Evolutionary conservation across 305 asterid genomes (phyloP), one percentile per base, ranked within the genome.

Genomic region (Ilex paraguariensis): DNA sequence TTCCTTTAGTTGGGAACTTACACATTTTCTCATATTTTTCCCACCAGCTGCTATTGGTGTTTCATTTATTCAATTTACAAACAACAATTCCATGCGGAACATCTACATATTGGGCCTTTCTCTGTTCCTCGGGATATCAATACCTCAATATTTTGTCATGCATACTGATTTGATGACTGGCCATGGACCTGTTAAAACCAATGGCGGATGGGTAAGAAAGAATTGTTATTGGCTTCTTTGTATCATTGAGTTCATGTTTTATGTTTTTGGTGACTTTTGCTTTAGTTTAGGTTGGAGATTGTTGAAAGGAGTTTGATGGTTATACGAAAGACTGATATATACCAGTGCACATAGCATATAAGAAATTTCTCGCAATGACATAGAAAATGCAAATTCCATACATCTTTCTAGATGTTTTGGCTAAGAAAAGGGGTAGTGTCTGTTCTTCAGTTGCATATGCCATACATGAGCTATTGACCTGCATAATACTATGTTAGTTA

Each of bases 11-110:
- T 56, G 33, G 36, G 61, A 46, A 28, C 28, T 51, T 16, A 63
- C 54, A 16, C 51, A 60, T 11, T 17, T 59, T 58, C 56, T 55
- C 14, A n/a, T 31, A 50, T 52, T 62, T 64, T 60, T 40, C 4
- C n/a, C 11, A 7, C 62, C 97, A 93, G 97, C 99, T 77, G 96
- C 97, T 33, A 54, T 66, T 16, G 99, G 99, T 62, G 67, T 93
- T 73, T 87, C 99, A 10, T 87, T 86, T 67, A 74, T 83, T 54
- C 99, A 93, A 74, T 93, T 93, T 68, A 76, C 95, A 6, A 93
- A 90, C 81, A 85, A 79, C 68, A 93, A 93, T 78, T 93, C 99
- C 63, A 61, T 93, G 95, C 75, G 99, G 57, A 93, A 90, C 81
- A 86, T 93, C 62, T 93, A 93, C 13, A 70, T 90, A 28, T 64